Conservation (phyloP, 352 stramenopile species). For the Globisporangium splendens region DNA sequence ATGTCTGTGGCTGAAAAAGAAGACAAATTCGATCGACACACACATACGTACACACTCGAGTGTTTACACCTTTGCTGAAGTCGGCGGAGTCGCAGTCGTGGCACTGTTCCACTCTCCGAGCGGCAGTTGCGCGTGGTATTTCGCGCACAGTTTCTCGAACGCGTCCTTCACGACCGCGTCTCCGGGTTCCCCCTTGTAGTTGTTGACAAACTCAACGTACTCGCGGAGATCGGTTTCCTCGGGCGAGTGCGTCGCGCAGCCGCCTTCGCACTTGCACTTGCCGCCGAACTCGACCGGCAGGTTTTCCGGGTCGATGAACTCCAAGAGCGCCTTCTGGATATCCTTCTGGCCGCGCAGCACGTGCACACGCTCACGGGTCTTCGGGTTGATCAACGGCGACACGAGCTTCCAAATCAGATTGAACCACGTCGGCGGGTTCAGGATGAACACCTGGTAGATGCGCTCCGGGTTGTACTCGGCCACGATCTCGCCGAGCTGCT, state of each 20-base stretch:
- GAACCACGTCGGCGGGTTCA: slow-evolving; percentile 74
- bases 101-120: neutral
- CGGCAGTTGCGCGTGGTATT: slow-evolving; percentile 43
- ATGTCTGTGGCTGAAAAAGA: neutral
- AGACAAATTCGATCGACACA: neutral
- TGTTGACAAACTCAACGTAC: slow-evolving; percentile 58
- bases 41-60: neutral
- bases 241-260: slow-evolving; percentile 56
- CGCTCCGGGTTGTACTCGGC: slow-evolving; percentile 74
- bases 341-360: slow-evolving; percentile 65
- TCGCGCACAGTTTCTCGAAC: slow-evolving; percentile 42
- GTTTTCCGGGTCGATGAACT: slow-evolving; percentile 62
- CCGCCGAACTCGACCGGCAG: slow-evolving; percentile 65
- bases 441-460: slow-evolving; percentile 67
- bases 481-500: slow-evolving; percentile 54
- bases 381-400: slow-evolving; percentile 64
- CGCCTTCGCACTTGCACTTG: slow-evolving; percentile 52
- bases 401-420: slow-evolving; percentile 80
- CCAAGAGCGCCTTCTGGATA: slow-evolving; percentile 62
- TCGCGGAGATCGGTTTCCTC: slow-evolving; percentile 65
- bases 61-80: neutral
- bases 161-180: slow-evolving; percentile 25
- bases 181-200: slow-evolving; percentile 22
- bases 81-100: neutral
- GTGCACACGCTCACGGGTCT: slow-evolving; percentile 71